Evolutionary conservation across 768 basidiomycete species (phyloP).

Genomic region (Boletus coccyginus): DNA sequence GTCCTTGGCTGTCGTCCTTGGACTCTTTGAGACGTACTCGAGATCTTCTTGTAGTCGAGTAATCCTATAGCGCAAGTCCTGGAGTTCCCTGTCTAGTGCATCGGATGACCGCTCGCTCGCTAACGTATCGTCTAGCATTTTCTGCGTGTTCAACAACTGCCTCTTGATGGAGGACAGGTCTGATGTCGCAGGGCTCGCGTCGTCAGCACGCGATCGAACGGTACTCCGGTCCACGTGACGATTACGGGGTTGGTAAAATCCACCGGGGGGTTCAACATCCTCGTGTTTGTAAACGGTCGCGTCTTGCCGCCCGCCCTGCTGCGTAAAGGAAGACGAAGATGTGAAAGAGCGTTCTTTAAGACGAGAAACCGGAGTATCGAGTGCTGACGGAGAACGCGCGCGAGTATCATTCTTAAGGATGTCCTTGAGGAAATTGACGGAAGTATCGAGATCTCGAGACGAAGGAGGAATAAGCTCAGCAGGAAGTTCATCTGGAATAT

Average conservation of each 20-base stretch:
- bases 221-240: constrained; percentile 85
- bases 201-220: constrained; percentile 72
- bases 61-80: constrained; percentile 81
- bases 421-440: constrained; percentile 86
- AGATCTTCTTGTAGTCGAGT: constrained; percentile 88
- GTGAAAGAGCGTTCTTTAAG: constrained; percentile 74
- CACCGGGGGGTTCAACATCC: constrained; percentile 54
- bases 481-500: constrained; percentile 84
- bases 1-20: constrained; percentile 69
- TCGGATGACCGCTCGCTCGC: constrained; percentile 84
- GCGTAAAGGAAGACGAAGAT: constrained; percentile 47
- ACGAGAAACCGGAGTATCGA: constrained; percentile 55
- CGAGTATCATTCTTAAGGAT: constrained; percentile 86
- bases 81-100: constrained; percentile 84
- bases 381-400: constrained; percentile 55
- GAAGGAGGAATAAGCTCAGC: constrained; percentile 91
- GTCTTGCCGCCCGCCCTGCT: constrained; percentile 62
- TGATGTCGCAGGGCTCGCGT: constrained; percentile 50
- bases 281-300: constrained; percentile 91
- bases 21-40: constrained; percentile 78
- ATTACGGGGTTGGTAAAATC: constrained; percentile 75
- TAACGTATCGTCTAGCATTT: constrained; percentile 71
- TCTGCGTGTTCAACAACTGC: constrained; percentile 72
- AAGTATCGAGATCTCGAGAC: constrained; percentile 80
- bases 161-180: constrained; percentile 89